phyloP scores from a whole-genome alignment of 768 basidiomycete genomes.

The Auricularia heimuer region DNA sequence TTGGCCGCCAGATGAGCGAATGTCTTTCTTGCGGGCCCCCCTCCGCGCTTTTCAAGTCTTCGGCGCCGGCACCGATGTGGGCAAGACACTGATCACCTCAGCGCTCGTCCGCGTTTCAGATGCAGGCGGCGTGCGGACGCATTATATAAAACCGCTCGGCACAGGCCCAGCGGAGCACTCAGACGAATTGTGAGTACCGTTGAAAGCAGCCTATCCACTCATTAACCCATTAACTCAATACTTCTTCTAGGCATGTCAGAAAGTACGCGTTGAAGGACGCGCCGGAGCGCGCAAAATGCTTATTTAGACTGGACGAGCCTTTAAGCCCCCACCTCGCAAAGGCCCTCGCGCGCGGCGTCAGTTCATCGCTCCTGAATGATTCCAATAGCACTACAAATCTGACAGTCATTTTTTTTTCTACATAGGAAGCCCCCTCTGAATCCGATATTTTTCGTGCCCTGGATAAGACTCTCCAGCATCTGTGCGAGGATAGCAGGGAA shows the following conservation, averaged over 20 bases:
- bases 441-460: not conserved
- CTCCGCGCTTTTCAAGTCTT: slow-evolving; percentile 85
- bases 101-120: slow-evolving; percentile 78
- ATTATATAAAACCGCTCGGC: slow-evolving; percentile 85
- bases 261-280: slow-evolving; percentile 34
- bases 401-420: not conserved
- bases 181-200: slow-evolving; percentile 63
- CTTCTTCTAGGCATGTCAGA: slow-evolving; percentile 31
- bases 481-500: too few species aligned
- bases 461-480: too few species aligned
- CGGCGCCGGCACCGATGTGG: slow-evolving; percentile 93
- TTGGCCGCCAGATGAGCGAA: too few species aligned
- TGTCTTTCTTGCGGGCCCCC: too few species aligned
- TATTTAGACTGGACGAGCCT: slow-evolving; percentile 79
- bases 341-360: slow-evolving; percentile 15
- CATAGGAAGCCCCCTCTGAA: not conserved
- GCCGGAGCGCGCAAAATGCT: slow-evolving; percentile 45
- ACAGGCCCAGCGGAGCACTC: slow-evolving; percentile 74
- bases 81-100: slow-evolving; percentile 85
- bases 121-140: slow-evolving; percentile 37
- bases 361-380: not conserved
- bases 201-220: not conserved
- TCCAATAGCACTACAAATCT: too few species aligned
- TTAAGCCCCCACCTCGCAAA: slow-evolving; percentile 91
- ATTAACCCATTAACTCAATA: not conserved